phyloP scores from a whole-genome alignment of 495 filamentous ascomycete species.

The Chaetomium tenue region DNA sequence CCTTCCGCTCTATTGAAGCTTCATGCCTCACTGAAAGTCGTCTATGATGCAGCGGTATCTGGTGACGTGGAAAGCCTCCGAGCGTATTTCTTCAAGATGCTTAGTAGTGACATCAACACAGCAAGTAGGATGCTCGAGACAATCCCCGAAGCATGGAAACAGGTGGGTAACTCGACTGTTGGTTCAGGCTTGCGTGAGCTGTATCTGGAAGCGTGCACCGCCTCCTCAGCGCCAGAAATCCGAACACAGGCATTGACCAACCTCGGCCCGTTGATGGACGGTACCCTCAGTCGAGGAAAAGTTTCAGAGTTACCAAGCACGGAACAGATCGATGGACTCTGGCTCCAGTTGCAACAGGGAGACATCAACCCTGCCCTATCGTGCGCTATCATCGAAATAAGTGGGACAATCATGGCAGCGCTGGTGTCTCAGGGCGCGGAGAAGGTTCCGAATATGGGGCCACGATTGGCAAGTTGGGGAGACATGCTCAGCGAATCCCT shows the following conservation, averaged over 20 bases:
- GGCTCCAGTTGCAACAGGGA: conserved; percentile 34
- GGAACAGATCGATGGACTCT: conserved; percentile 31
- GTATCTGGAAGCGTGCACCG: conserved; percentile 29
- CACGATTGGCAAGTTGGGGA: conserved; percentile 42
- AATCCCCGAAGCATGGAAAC: conserved; percentile 33
- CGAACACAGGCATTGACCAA: conserved; percentile 40
- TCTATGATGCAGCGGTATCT: conserved; percentile 25
- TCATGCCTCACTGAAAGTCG: conserved; percentile 21
- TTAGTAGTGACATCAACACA: conserved; percentile 33
- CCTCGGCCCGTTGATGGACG: conserved; percentile 39
- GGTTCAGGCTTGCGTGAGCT: conserved; percentile 28
- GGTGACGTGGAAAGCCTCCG: conserved; percentile 23
- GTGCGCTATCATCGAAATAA: conserved; percentile 45
- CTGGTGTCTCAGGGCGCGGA: conserved; percentile 16
- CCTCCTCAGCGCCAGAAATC: conserved; percentile 35
- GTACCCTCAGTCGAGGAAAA: conserved; percentile 18
- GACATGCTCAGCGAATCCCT: conserved; percentile 45
- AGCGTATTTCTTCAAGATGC: conserved; percentile 17
- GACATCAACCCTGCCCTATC: conserved; percentile 45
- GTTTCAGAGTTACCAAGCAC: conserved; percentile 25
- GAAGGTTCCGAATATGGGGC: conserved; percentile 21
- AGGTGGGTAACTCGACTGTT: background rate
- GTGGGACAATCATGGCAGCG: conserved; percentile 44
- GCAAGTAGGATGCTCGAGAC: conserved; percentile 33
- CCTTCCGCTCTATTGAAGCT: conserved; percentile 31